These are phyloP conservation scores for Rhizodiscina lignyota DNA, from an alignment of 495 filamentous ascomycete species.

Conservation along the genomic window DNA sequence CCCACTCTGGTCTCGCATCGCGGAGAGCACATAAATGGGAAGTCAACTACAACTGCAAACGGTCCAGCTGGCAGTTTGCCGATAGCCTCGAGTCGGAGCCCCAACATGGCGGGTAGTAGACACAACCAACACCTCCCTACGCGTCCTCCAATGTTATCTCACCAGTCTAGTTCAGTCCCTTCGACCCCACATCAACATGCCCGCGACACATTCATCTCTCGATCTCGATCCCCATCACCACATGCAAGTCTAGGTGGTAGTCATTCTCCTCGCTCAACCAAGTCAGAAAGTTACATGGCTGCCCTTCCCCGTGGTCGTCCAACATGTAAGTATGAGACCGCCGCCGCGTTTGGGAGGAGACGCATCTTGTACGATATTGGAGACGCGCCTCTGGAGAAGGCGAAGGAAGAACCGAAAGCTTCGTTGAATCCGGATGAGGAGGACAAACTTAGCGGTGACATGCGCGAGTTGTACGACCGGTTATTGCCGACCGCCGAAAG, in stretches of 20 bases:
- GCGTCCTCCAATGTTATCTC: constrained; percentile 22
- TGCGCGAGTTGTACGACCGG: constrained; percentile 66
- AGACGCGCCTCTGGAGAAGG: constrained; percentile 40
- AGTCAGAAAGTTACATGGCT: constrained; percentile 64
- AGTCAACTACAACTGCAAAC: too few relatives aligned
- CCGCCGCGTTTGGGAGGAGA: constrained; percentile 51
- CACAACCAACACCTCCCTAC: constrained; percentile 1
- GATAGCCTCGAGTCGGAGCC: too few relatives aligned
- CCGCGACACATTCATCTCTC: constrained; percentile 66
- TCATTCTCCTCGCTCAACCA: constrained; percentile 78
- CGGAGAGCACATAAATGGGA: too few relatives aligned
- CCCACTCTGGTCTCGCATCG: too few relatives aligned
- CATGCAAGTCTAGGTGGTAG: constrained; percentile 44
- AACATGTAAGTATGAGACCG: constrained; percentile 69
- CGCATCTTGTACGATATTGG: constrained; percentile 79
- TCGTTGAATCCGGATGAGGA: constrained; percentile 61
- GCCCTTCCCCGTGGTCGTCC: constrained; percentile 35
- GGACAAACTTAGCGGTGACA: constrained; percentile 57
- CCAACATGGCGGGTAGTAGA: too few relatives aligned
- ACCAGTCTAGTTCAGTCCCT: constrained; percentile 81
- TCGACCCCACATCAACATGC: constrained; percentile 86
- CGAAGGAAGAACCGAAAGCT: constrained; percentile 47
- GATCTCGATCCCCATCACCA: constrained; percentile 79
- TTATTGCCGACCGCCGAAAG: constrained; percentile 72
- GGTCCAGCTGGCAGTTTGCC: too few relatives aligned